Evolutionary conservation across 306 rosid species (phyloP).

Genomic region (Dalbergia oliveri): DNA sequence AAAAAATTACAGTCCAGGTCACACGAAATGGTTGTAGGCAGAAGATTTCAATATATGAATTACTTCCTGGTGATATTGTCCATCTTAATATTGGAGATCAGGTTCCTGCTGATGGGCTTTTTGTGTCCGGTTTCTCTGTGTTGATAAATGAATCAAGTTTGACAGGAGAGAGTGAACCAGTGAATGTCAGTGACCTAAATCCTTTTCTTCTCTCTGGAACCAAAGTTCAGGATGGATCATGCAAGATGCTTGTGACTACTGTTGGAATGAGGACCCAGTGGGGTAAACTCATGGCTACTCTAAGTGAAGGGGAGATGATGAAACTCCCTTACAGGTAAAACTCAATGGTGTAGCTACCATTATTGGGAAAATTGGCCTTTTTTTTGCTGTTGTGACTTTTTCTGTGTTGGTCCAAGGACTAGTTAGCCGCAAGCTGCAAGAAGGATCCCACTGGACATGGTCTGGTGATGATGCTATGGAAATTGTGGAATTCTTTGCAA

Average conservation of each 20-base stretch:
- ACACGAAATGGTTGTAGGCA: slow-evolving; percentile 87
- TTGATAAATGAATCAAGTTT: slow-evolving; percentile 93
- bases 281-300: slow-evolving; percentile 98
- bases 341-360: slow-evolving; percentile 99
- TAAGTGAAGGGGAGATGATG: slow-evolving; percentile 99
- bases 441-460: slow-evolving; percentile 87
- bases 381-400: slow-evolving; percentile 91
- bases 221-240: slow-evolving; percentile 96
- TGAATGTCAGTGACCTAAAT: slow-evolving; percentile 60
- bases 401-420: slow-evolving; percentile 94
- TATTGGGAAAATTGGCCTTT: slow-evolving; percentile 95
- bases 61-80: slow-evolving; percentile 96
- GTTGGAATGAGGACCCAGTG: slow-evolving; percentile 99
- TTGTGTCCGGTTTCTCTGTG: slow-evolving; percentile 85
- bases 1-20: slow-evolving; percentile 83
- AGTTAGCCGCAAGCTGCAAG: slow-evolving; percentile 77
- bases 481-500: slow-evolving; percentile 88
- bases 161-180: slow-evolving; percentile 99
- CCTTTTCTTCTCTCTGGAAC: slow-evolving; percentile 98
- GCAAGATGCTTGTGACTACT: slow-evolving; percentile 97
- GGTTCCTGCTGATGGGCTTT: slow-evolving; percentile 98
- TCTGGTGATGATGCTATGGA: slow-evolving; percentile 86
- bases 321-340: slow-evolving; percentile 99
- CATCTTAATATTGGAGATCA: slow-evolving; percentile 94
- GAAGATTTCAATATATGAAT: slow-evolving; percentile 89